Base-by-base conservation (phyloP, 805 yeast species). In the Starmerella potacharoeniae region DNA sequence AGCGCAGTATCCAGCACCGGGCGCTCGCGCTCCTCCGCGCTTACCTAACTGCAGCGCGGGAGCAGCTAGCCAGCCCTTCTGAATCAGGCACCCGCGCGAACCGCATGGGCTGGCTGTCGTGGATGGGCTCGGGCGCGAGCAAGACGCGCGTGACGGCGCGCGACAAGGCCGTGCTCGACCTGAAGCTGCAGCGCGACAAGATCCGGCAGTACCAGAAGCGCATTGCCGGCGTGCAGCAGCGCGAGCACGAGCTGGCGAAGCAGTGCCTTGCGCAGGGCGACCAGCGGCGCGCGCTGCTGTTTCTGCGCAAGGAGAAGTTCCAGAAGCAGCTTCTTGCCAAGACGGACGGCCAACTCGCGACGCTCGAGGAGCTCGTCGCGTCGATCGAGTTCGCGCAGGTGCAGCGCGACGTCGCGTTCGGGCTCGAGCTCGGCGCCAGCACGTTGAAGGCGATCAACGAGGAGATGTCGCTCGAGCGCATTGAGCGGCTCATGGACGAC, bases 121-220 rank as follows among this genome's bases (percentile, higher is more conserved):
- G 37, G 48, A 49, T 3, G 47, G 59, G 59, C 49, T 48, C 31
- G 37, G 52, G 52, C 28, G 13, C 35, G 40, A 48, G 50, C 42
- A 44, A 62, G 45, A 59, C 66, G 37, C 82, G 79, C 65, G 81
- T 91, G 17, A 87, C 95, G 6, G 75, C 82, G 39, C 90, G 89
- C 62, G 98, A 93, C 65, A 79, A 75, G 64, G 96, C 97, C 0
- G 78, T 93, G 10, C 75, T 88, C 60, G 93, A 90, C 65, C 75
- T 93, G 62, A 93, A 93, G 67, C 73, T 85, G 40, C 97, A 95
- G 62, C 75, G 96, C 57, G 98, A 93, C 69, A 83, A 83, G 59
- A 75, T 93, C 28, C 79, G 79, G 61, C 86, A 84, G 67, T 86
- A 89, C 60, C 85, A 81, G 63, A 72, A 72, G 47, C 78, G 80